Base-by-base conservation (phyloP, 2,329 filamentous ascomycete species). In the Thelonectria rubi region DNA sequence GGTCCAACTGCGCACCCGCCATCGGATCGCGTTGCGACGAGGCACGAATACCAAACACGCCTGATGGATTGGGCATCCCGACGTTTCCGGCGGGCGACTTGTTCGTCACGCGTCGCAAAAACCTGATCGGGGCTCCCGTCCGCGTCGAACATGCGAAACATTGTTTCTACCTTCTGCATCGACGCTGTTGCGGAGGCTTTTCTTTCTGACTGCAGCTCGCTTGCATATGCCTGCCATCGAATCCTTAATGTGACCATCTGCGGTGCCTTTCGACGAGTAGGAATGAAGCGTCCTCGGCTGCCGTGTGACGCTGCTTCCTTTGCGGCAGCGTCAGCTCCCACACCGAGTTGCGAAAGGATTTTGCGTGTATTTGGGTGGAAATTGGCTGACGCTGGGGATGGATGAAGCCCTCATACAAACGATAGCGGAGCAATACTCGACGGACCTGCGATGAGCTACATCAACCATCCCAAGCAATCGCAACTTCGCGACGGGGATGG, bases 71-170 rank as follows among this genome's bases (percentile, higher is more conserved):
- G 6, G 24, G 32, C 48, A 37, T 55, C 59, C 69, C 69, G 69
- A 71, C 64, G 64, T 60, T 71, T 71, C 69, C 69, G 69, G 69
- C 56, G 49, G 21, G 37, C 46, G 51, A 42, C 64, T 50, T 42
- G 30, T 47, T 45, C 45, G 52, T 45, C 54, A 48, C 34, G 47
- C 39, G 58, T 51, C 30, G 46, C 42, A 46, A 65, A 52, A 49
- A 60, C 58, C 59, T 20, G 66, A 65, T 65, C 62, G 59, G 54
- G 62, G 6, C 32, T 37, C 15, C 3, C 34, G 34, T 37, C 34
- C 34, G 34, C 34, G 12, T 37, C 40, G 52, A 56, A 45, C 56
- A 58, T 52, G 53, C 58, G 54, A 62, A 46, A 55, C 52, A 58
- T 58, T 5, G 52, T 37, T 43, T 45, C 26, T 6, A 30, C 26